phyloP scores from a whole-genome alignment of 345 rosid genomes.

The Boechera divaricarpa region DNA sequence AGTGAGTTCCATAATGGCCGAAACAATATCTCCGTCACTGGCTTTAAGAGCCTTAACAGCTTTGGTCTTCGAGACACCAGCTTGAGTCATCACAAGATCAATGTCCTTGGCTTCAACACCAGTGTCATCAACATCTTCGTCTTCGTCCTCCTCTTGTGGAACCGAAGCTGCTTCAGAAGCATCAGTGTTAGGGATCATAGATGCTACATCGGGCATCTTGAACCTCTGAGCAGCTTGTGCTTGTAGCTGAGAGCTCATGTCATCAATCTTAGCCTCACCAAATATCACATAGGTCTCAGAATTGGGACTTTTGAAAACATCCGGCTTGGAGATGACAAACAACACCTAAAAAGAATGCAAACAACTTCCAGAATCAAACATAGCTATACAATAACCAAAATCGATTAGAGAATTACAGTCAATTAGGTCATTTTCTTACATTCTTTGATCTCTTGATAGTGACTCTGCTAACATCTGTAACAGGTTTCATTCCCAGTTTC shows the following conservation, averaged over 20 bases:
- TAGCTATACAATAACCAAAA: background rate
- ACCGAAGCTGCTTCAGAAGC: conserved; percentile 49
- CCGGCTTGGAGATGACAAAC: conserved; percentile 88
- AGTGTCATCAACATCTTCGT: conserved; percentile 79
- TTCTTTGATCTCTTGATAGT: conserved; percentile 89
- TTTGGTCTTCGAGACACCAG: conserved; percentile 70
- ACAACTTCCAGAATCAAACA: conserved; percentile 6
- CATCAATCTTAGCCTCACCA: conserved; percentile 74
- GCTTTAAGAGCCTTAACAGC: conserved; percentile 85
- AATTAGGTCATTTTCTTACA: conserved; percentile 34
- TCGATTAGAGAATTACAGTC: background rate
- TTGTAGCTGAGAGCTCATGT: conserved; percentile 85
- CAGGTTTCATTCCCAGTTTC: conserved; percentile 86
- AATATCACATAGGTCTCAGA: conserved; percentile 84
- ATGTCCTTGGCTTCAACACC: conserved; percentile 84
- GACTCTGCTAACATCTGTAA: conserved; percentile 81
- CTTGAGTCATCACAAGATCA: conserved; percentile 91
- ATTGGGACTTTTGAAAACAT: conserved; percentile 88
- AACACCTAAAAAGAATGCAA: conserved; percentile 54
- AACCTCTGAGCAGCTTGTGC: conserved; percentile 95
- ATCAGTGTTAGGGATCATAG: conserved; percentile 68
- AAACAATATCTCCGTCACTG: conserved; percentile 76
- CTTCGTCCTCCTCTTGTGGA: conserved; percentile 68
- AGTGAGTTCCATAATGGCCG: conserved; percentile 96
- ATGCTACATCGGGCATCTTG: conserved; percentile 81